Conservation (phyloP, 768 basidiomycete genomes). For the Xerocomus spinulosus region DNA sequence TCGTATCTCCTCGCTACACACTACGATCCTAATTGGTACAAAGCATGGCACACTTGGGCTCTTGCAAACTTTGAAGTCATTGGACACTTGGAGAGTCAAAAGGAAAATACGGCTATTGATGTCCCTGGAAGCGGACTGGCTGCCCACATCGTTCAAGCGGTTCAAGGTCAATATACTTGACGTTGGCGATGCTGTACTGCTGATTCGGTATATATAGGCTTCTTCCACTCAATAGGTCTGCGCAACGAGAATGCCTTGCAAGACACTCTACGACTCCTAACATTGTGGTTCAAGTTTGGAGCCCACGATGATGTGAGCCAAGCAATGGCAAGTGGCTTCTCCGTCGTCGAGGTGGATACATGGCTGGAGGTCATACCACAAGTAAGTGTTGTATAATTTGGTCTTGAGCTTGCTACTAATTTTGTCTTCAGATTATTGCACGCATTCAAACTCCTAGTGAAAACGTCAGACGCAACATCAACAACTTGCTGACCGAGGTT, state of each 20-base stretch:
- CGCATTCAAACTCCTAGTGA: constrained; percentile 92
- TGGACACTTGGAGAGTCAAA: constrained; percentile 67
- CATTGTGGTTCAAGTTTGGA: constrained; percentile 98
- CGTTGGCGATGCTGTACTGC: constrained; percentile 3
- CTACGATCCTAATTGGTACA: constrained; percentile 95
- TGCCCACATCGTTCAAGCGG: constrained; percentile 84
- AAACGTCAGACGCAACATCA: constrained; percentile 85
- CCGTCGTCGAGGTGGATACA: constrained; percentile 89
- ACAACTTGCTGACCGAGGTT: constrained; percentile 82
- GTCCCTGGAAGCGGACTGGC: constrained; percentile 61
- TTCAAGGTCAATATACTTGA: constrained; percentile 57
- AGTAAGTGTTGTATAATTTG: constrained; percentile 39
- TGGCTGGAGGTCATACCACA: constrained; percentile 99
- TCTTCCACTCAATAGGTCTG: constrained; percentile 92
- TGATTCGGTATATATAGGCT: constrained; percentile 47
- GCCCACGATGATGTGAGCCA: constrained; percentile 84
- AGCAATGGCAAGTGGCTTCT: constrained; percentile 84
- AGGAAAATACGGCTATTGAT: constrained; percentile 51
- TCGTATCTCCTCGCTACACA: constrained; percentile 85
- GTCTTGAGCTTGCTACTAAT: background rate
- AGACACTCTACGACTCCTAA: constrained; percentile 88
- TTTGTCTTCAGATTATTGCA: constrained; percentile 76
- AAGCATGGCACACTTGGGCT: constrained; percentile 99
- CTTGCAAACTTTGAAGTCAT: constrained; percentile 95
- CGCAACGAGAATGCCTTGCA: constrained; percentile 89